Conservation (phyloP, 2,329 filamentous ascomycete genomes). For the Fusarium sp. region DNA sequence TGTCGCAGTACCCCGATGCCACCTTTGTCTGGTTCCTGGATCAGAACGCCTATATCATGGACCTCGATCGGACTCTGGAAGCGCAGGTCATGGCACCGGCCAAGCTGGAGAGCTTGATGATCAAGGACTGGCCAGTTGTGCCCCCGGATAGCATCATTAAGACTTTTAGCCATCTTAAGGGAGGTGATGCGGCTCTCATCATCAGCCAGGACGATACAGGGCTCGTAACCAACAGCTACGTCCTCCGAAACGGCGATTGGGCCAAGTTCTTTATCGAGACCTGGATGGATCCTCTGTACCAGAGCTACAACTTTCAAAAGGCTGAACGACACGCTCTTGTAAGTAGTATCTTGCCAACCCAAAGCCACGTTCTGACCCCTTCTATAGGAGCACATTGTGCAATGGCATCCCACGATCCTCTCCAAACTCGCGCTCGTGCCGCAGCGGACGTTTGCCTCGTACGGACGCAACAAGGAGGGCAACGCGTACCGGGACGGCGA, state of each 20-base stretch:
- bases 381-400: slow-evolving; percentile 82
- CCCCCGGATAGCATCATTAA: slow-evolving; percentile 97
- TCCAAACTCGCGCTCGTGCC: slow-evolving; percentile 91
- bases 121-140: slow-evolving; percentile 86
- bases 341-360: slow-evolving; percentile 48
- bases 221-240: slow-evolving; percentile 79
- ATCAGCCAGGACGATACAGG: slow-evolving; percentile 88
- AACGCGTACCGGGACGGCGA: slow-evolving; percentile 85
- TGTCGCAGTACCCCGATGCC: slow-evolving; percentile 81
- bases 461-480: slow-evolving; percentile 68
- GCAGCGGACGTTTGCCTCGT: slow-evolving; percentile 85
- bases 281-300: slow-evolving; percentile 96
- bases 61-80: slow-evolving; percentile 76
- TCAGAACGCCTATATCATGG: slow-evolving; percentile 89
- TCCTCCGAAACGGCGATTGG: slow-evolving; percentile 89
- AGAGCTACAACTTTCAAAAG: slow-evolving; percentile 96
- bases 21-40: slow-evolving; percentile 91
- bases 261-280: slow-evolving; percentile 92
- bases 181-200: slow-evolving; percentile 82
- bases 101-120: slow-evolving; percentile 82
- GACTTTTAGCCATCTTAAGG: slow-evolving; percentile 86
- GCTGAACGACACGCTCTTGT: slow-evolving; percentile 92
- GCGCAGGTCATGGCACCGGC: slow-evolving; percentile 75
- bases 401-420: slow-evolving; percentile 97
- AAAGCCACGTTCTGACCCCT: slow-evolving; percentile 27